phyloP scores from a whole-genome alignment of 2,329 filamentous ascomycete species.

The Aplosporella prunicola region DNA sequence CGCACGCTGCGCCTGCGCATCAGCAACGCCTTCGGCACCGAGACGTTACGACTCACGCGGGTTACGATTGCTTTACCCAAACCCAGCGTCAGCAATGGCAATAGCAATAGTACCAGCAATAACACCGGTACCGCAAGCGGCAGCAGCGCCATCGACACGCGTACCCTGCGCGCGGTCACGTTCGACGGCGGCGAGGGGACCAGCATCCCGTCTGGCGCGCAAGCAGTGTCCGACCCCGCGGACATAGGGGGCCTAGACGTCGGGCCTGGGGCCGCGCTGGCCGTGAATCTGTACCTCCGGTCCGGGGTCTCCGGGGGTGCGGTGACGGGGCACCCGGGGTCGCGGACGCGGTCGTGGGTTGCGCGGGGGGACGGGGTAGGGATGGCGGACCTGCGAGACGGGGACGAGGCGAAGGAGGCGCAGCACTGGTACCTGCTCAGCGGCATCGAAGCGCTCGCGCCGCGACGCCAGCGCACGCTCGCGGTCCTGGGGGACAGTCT shows the following conservation, averaged over 20 bases:
- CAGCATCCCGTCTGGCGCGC: slow-evolving; percentile 45
- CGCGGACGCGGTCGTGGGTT: slow-evolving; percentile 53
- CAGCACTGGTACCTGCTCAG: slow-evolving; percentile 42
- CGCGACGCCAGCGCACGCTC: slow-evolving; percentile 32
- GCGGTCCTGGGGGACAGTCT: slow-evolving; percentile 55
- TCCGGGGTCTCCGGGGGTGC: slow-evolving; percentile 46
- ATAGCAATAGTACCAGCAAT: slow-evolving; percentile 1
- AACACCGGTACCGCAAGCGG: slow-evolving; percentile 46
- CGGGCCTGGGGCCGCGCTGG: slow-evolving; percentile 27
- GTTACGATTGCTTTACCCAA: slow-evolving; percentile 49
- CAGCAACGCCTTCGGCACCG: slow-evolving; percentile 56
- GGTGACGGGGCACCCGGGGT: slow-evolving; percentile 57
- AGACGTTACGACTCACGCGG: slow-evolving; percentile 50
- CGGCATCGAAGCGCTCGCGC: slow-evolving; percentile 46
- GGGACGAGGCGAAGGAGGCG: slow-evolving; percentile 26
- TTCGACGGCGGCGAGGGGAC: slow-evolving; percentile 45
- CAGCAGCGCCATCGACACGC: slow-evolving; percentile 42
- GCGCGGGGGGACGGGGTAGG: slow-evolving; percentile 48
- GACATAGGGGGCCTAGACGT: slow-evolving; percentile 1
- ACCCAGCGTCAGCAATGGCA: background rate
- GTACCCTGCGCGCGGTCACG: slow-evolving; percentile 45
- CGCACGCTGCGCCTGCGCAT: slow-evolving; percentile 52
- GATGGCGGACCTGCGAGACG: slow-evolving; percentile 37
- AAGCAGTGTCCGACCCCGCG: slow-evolving; percentile 50
- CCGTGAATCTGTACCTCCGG: slow-evolving; percentile 50